Evolutionary conservation across 176 grass and related monocot species (phyloP).

Genomic region (Triticum turgidum): DNA sequence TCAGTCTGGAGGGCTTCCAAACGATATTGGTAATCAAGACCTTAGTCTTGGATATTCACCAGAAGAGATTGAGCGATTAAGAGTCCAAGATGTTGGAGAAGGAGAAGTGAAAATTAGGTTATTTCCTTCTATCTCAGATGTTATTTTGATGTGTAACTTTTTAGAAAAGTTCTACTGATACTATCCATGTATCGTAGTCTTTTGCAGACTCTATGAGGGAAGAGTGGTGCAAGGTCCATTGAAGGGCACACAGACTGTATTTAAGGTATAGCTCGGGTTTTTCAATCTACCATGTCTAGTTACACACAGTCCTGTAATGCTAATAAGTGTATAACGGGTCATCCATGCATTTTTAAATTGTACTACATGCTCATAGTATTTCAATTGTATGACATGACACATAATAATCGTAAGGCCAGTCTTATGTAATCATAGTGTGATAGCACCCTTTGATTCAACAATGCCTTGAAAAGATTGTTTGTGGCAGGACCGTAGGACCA

Average conservation of each 20-base stretch:
- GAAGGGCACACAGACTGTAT: slow-evolving; percentile 60
- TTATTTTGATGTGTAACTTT: not conserved
- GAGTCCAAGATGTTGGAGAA: slow-evolving; percentile 82
- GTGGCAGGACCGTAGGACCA: not conserved
- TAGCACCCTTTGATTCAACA: not conserved
- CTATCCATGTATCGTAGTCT: slow-evolving; percentile 47
- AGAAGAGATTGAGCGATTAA: slow-evolving; percentile 63
- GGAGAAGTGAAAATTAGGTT: slow-evolving; percentile 97
- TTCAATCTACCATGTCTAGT: slow-evolving; percentile 6
- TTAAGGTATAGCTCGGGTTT: slow-evolving; percentile 59
- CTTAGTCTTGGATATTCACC: slow-evolving; percentile 49
- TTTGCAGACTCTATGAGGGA: slow-evolving; percentile 90
- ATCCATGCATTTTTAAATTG: slow-evolving; percentile 9
- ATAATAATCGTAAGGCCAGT: not conserved
- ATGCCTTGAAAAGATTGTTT: slow-evolving; percentile 17
- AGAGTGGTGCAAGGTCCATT: slow-evolving; percentile 76
- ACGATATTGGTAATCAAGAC: slow-evolving; percentile 45
- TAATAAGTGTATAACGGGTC: not conserved
- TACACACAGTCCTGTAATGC: not conserved
- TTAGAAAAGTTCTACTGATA: slow-evolving; percentile 28
- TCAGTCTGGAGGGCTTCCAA: slow-evolving; percentile 62
- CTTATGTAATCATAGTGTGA: not conserved
- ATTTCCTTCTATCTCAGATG: slow-evolving; percentile 21
- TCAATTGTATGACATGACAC: slow-evolving; percentile 6
- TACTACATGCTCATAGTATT: slow-evolving; percentile 18